These are phyloP conservation scores for Carpediemonas membranifera DNA, from an alignment of 78 protist species.

Conservation along the genomic window DNA sequence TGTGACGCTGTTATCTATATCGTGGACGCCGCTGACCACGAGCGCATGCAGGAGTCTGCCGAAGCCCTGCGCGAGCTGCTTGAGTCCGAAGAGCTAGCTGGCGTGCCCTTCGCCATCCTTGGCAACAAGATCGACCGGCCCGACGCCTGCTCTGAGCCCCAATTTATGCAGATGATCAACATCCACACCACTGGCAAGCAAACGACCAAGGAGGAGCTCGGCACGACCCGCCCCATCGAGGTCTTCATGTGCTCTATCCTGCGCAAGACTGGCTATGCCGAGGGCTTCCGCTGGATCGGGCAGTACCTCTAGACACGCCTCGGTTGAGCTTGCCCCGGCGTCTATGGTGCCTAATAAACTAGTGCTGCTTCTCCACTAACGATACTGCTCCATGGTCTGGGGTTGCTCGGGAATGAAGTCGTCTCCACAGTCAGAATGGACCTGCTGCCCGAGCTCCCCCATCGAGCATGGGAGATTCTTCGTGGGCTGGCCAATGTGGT, in stretches of 20 bases:
- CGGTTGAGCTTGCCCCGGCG: too few species aligned
- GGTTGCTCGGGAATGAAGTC: too few species aligned
- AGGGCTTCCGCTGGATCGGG: constrained; percentile 73
- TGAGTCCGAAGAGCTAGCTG: not conserved
- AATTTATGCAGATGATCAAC: not conserved
- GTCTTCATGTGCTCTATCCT: constrained; percentile 3
- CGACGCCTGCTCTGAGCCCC: not conserved
- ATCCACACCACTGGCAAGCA: not conserved
- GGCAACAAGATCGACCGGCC: constrained; percentile 14
- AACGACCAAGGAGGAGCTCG: constrained; percentile 21
- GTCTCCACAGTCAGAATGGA: too few species aligned
- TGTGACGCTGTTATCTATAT: not conserved
- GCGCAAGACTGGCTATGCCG: constrained; percentile 76
- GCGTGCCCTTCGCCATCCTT: not conserved
- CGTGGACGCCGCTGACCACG: constrained; percentile 11
- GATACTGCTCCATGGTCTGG: too few species aligned
- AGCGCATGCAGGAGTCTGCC: constrained; percentile 1
- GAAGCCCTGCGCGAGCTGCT: constrained; percentile 7
- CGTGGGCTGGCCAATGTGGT: too few species aligned
- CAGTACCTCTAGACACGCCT: too few species aligned
- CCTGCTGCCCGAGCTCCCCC: too few species aligned
- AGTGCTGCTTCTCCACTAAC: too few species aligned
- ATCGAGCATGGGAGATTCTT: too few species aligned
- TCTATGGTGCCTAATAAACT: too few species aligned
- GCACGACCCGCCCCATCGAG: not conserved